Conservation (phyloP, 1,139 yeast genomes). For the Scheffersomyces quercinus region DNA sequence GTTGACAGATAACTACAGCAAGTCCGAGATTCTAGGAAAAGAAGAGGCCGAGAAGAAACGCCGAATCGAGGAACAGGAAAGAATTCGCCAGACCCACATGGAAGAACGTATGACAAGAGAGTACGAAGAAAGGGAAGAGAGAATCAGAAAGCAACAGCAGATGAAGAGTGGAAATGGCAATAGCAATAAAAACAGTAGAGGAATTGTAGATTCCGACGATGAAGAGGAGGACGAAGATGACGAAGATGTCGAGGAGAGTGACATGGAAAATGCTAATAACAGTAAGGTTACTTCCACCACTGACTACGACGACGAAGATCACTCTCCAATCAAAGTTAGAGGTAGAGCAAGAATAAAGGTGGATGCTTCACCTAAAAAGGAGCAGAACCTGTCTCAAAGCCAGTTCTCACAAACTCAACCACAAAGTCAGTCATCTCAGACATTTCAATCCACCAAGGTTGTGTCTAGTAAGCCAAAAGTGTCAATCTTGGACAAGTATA, state of each 20-base stretch:
- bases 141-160: conserved; percentile 6
- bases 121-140: conserved; percentile 14
- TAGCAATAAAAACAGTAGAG: conserved; percentile 13
- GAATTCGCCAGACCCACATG: conserved; percentile 15
- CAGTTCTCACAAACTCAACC: not conserved
- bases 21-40: conserved; percentile 28
- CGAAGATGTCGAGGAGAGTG: conserved; percentile 6
- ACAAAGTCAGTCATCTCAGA: conserved; percentile 6
- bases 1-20: conserved; percentile 39
- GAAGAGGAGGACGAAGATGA: conserved; percentile 12
- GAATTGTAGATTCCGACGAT: conserved; percentile 5
- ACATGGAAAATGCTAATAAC: not conserved
- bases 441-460: conserved; percentile 53
- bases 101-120: conserved; percentile 15
- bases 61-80: conserved; percentile 6
- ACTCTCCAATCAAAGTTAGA: conserved; percentile 35
- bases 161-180: not conserved
- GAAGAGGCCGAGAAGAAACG: conserved; percentile 22
- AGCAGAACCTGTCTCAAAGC: not conserved
- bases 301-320: conserved; percentile 25
- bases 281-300: not conserved
- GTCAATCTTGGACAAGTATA: conserved; percentile 56
- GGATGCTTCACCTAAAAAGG: conserved; percentile 7
- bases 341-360: conserved; percentile 33
- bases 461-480: conserved; percentile 51